Evolutionary conservation across 495 filamentous ascomycete genomes (phyloP), one percentile per base, ranked within the genome.

Genomic region (Annulohypoxylon bovei): DNA sequence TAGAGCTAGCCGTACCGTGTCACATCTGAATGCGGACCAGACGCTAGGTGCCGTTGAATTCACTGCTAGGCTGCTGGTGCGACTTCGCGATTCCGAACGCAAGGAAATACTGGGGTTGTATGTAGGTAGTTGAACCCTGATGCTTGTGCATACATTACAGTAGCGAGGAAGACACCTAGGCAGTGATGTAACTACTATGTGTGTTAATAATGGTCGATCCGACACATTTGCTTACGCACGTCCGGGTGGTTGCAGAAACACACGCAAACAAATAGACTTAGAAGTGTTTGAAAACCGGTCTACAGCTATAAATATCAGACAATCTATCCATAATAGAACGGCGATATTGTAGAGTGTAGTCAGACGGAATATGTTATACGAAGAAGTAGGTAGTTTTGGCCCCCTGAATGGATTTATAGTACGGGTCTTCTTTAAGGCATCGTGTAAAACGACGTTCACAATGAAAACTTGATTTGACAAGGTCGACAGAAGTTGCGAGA

Each of bases 391-490:
- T 30, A 14, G 14, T 42, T 42, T 42, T 42, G 8, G 30, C 22
- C 18, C 16, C n/a, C n/a, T 42, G 1, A 40, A 40, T 4, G 12
- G 37, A 46, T 50, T 22, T 12, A 42, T 47, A 11, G 47, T 12
- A 62, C 28, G 32, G 50, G 40, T 68, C 71, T 73, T 75, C 72
- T 33, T 75, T 53, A 69, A 57, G 60, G 64, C 69, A 68, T 33
- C 70, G 52, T 67, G 9, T 60, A 50, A 63, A 69, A 57, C 52
- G 68, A 65, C 33, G 62, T 33, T 44, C 57, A 69, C 27, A 46
- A 77, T 60, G 79, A 78, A 78, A 75, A 79, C 72, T 87, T 89
- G 90, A 90, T 88, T 89, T n/a, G n/a, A n/a, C n/a, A n/a, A n/a
- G n/a, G n/a, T n/a, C n/a, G n/a, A n/a, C n/a, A n/a, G n/a, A n/a